Base-by-base conservation (phyloP, 2,329 filamentous ascomycete species). In the Xylaria sp. region DNA sequence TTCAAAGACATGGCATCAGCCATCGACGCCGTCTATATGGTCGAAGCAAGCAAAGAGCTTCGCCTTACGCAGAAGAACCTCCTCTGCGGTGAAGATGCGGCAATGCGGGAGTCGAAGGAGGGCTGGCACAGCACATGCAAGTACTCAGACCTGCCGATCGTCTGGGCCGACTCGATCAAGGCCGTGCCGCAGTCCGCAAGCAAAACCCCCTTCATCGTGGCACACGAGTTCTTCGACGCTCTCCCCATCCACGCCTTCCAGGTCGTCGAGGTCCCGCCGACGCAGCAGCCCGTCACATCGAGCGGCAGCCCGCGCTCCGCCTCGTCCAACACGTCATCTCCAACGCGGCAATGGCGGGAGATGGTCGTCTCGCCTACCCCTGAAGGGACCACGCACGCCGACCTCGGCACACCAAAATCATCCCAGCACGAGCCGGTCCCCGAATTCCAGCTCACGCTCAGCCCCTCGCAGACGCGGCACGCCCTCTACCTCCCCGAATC, bases 141-240 rank as follows among this genome's bases (percentile, higher is more conserved):
- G 81, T 90, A 96, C 77, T 86, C 88, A 30, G 84, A 86, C 14
- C 85, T 91, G 17, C 89, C 93, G n/a, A 89, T 98, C 47, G 87
- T 93, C 55, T 99, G 96, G 96, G 91, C 93, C 11, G 93, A 98
- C 79, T 93, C 94, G 71, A 91, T 97, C 75, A 89, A 92, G 72
- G 88, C 93, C n/a, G 86, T 97, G 19, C 93, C 93, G 30, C 59
- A 72, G 90, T 89, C 88, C 69, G 81, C 89, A 24, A 85, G 86
- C 68, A 92, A 92, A 77, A 92, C 90, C 24, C 95, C 96, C 0
- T 97, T 98, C 79, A 97, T 99, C 69, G 88, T 98, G 57, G 96
- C 96, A 4, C 96, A 99, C 79, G 96, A 99, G 79, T 98, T 99
- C 85, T 99, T 99, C 82, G 96, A 99, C 75, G 96, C 96, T 2